phyloP scores from a whole-genome alignment of 2,329 filamentous ascomycete species.

The Tympanopsis confertula region DNA sequence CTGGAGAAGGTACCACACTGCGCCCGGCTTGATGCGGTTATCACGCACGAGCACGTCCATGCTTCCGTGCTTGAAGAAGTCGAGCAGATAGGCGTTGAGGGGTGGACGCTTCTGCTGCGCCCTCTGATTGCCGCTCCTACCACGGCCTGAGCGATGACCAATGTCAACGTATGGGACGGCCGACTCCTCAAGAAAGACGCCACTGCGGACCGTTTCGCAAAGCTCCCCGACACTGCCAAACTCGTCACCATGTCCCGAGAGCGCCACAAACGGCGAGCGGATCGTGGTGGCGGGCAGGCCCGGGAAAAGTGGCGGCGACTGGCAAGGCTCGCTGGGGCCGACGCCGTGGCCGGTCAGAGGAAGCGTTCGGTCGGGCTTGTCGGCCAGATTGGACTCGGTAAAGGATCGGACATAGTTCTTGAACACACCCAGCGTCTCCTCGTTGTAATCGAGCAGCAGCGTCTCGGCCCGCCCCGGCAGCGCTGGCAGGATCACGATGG shows the following conservation, averaged over 20 bases:
- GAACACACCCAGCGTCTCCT: conserved; percentile 54
- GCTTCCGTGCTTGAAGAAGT: conserved; percentile 69
- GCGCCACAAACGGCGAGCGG: conserved; percentile 58
- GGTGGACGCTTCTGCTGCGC: conserved; percentile 16
- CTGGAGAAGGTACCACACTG: conserved; percentile 65
- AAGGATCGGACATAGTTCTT: conserved; percentile 59
- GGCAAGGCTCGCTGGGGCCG: conserved; percentile 6
- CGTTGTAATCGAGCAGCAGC: conserved; percentile 50
- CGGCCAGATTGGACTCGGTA: conserved; percentile 47
- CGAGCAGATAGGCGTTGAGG: conserved; percentile 59
- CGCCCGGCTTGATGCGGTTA: conserved; percentile 54
- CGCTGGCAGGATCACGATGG: conserved; percentile 51
- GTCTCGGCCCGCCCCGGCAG: conserved; percentile 44
- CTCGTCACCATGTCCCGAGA: conserved; percentile 55
- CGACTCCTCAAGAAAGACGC: conserved; percentile 64
- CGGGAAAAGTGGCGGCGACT: conserved; percentile 9
- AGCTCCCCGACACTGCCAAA: conserved; percentile 58
- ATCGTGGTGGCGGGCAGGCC: conserved; percentile 29
- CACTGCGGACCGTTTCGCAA: conserved; percentile 50
- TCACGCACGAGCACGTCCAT: conserved; percentile 44
- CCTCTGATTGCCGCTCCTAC: not conserved
- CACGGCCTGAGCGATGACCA: conserved; percentile 33
- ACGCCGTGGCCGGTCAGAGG: conserved; percentile 41
- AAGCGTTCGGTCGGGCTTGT: conserved; percentile 36
- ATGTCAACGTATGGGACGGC: conserved; percentile 60